A percentile compares a stretch with the other conserved stretches of the same genome.
Conservation (phyloP, 2,329 filamentous ascomycete genomes). For the Colletotrichum sansevieriae region DNA sequence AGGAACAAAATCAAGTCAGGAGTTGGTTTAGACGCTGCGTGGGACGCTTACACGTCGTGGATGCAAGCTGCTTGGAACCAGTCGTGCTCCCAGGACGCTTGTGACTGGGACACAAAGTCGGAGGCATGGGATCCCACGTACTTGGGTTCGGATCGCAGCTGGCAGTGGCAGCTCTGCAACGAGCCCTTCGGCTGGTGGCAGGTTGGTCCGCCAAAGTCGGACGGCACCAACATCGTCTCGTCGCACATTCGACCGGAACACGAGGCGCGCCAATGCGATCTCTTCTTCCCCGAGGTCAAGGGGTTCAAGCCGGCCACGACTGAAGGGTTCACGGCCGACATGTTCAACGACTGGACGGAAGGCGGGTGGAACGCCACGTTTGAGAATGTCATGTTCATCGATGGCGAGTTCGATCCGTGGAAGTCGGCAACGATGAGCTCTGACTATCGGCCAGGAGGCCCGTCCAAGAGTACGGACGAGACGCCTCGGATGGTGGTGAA, state of each 20-base stretch:
- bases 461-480: slow-evolving; percentile 24
- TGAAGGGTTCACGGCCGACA: slow-evolving; percentile 31
- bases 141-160: slow-evolving; percentile 10
- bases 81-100: slow-evolving; percentile 2
- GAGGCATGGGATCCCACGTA: not conserved
- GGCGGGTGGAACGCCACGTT: slow-evolving; percentile 32
- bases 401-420: slow-evolving; percentile 40
- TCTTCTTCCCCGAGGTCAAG: slow-evolving; percentile 22
- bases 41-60: slow-evolving; percentile 8
- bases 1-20: slow-evolving; percentile 1
- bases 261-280: slow-evolving; percentile 14
- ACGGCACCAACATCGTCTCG: slow-evolving; percentile 35
- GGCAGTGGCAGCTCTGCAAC: slow-evolving; percentile 39
- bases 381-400: slow-evolving; percentile 36
- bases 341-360: slow-evolving; percentile 33
- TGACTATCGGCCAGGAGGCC: slow-evolving; percentile 30
- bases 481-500: slow-evolving; percentile 26
- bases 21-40: slow-evolving; percentile 18
- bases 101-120: slow-evolving; percentile 6
- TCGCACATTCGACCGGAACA: slow-evolving; percentile 15
- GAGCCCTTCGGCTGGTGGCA: slow-evolving; percentile 39
- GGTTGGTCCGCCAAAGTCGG: slow-evolving; percentile 22
- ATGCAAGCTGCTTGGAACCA: slow-evolving; percentile 1
- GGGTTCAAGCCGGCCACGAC: slow-evolving; percentile 25
- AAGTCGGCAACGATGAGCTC: slow-evolving; percentile 35